These are phyloP conservation scores for Cephalotrichum gorgonifer DNA, from an alignment of 2,329 filamentous ascomycete genomes.

Conservation along the genomic window DNA sequence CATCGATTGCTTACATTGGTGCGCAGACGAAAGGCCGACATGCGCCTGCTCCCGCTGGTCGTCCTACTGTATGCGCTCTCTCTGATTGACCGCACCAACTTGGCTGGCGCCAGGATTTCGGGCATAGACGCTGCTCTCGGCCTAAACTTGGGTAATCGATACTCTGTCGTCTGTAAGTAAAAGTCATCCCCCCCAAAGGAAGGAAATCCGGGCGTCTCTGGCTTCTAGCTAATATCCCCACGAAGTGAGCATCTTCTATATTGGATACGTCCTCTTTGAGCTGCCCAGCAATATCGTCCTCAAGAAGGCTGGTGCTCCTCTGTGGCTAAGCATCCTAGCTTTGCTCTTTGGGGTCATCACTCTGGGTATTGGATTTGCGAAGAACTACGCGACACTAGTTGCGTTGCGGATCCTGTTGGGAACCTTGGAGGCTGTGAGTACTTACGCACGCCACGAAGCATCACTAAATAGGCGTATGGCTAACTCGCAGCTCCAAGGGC, in stretches of 20 bases:
- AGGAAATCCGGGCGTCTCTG: not conserved
- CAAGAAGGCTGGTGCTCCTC: conserved; percentile 15
- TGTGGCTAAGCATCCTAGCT: not conserved
- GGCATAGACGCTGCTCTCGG: not conserved
- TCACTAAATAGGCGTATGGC: not conserved
- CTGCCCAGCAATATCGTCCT: conserved; percentile 55
- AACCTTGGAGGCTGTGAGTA: not conserved
- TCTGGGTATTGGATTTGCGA: not conserved
- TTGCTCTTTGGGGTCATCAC: not conserved
- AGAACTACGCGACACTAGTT: not conserved
- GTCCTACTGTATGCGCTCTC: not conserved
- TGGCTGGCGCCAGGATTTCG: not conserved
- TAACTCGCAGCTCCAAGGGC: not conserved
- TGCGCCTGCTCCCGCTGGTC: not conserved
- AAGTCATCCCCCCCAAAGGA: not conserved
- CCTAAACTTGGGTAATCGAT: not conserved
- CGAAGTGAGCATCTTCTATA: conserved; percentile 52
- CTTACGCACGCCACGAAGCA: not conserved
- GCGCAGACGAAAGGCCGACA: not conserved
- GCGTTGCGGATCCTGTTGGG: not conserved
- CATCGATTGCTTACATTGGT: not conserved
- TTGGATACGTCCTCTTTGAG: conserved; percentile 58
- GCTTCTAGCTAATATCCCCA: conserved; percentile 47
- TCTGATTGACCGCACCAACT: not conserved
- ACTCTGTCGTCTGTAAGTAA: not conserved